Conservation (phyloP, 2,329 filamentous ascomycete species). For the Lecanoromycetidae sp. region DNA sequence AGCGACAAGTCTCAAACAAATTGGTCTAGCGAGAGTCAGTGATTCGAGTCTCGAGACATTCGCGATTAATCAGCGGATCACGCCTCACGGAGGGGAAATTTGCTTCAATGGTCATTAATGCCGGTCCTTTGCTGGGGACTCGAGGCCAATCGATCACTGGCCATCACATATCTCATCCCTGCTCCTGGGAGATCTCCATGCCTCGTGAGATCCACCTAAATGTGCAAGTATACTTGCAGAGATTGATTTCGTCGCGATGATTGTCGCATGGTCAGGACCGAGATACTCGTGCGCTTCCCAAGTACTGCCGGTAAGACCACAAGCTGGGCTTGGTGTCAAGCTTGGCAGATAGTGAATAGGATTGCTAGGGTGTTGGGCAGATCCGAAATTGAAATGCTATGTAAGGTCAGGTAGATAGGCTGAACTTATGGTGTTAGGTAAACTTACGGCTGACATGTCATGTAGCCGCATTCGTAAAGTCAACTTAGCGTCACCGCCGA, state of each 20-base stretch:
- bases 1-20: slow-evolving; percentile 11
- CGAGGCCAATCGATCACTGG: background rate
- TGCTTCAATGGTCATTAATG: background rate
- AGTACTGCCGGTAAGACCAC: background rate
- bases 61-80: slow-evolving; percentile 2
- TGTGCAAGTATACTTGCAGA: background rate
- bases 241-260: slow-evolving; percentile 4
- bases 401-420: background rate
- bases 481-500: too few relatives aligned
- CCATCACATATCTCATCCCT: background rate
- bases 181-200: background rate
- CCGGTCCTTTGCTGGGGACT: background rate
- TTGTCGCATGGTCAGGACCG: slow-evolving; percentile 2
- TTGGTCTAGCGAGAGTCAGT: slow-evolving; percentile 10
- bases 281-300: slow-evolving; percentile 9
- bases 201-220: background rate
- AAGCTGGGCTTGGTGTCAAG: background rate
- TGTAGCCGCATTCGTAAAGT: too few relatives aligned
- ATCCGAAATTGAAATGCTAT: slow-evolving; percentile 1
- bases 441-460: background rate
- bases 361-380: background rate
- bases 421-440: background rate
- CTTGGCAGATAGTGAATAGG: background rate
- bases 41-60: background rate
- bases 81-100: background rate